Base-by-base conservation (phyloP, 2,329 filamentous ascomycete species). In the Sclerotinia trifoliorum region DNA sequence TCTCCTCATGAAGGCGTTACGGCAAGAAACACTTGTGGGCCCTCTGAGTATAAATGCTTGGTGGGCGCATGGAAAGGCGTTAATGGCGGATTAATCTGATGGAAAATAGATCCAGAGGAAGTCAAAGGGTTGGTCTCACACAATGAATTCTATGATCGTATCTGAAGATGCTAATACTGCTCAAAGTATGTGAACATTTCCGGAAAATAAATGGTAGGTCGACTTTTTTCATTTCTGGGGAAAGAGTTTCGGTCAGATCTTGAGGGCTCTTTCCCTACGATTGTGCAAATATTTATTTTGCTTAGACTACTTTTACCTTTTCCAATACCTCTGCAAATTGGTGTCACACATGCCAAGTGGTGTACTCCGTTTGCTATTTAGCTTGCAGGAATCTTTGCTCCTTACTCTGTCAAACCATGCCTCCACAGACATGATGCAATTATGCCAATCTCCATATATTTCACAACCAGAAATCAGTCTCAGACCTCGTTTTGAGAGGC, bases 71-170 rank as follows among this genome's bases (percentile, higher is more conserved):
- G 24, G 29, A 62, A 32, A 35, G 69, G 68, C 51, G 67, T 71
- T 67, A 62, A 62, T 57, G 68, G 26, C 13, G 65, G 26, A 62
- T 55, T 67, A 56, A 52, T 52, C 26, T 44, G 24, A 32, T 32
- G 32, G n/a, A 44, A 57, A 57, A 46, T 52, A 48, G 44, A 70
- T 67, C 49, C 32, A 58, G 56, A 67, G 65, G 57, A 32, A 49
- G n/a, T 32, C 63, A 69, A 71, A 74, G 77, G 78, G 78, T 80
- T 79, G 77, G 78, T 79, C 78, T 79, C 77, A 72, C 77, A 73
- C 74, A 68, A 69, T 68, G 39, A 65, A 70, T 70, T 63, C 68
- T 57, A 66, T 64, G 24, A 58, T 64, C 69, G 68, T 69, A 69
- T 64, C 49, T 52, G 39, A 71, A 69, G 71, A 72, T 71, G 70